Base-by-base conservation (phyloP, 306 rosid species). In the Cicer yamashitae region DNA sequence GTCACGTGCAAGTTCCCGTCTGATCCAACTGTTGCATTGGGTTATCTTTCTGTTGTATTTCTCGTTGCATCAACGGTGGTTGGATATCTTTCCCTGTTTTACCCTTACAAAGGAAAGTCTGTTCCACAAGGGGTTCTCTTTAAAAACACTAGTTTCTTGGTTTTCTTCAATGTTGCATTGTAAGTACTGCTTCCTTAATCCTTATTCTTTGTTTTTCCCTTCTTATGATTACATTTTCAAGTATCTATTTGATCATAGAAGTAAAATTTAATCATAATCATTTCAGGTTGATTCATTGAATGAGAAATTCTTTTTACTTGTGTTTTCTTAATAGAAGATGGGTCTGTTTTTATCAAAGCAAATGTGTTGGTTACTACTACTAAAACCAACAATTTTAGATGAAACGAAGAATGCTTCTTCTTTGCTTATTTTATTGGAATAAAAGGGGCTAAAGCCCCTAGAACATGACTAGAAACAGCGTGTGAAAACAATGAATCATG, bases 161-260 rank as follows among this genome's bases (percentile, higher is more conserved):
- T 61, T 2, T 93, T 93, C 90, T 87, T 89, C 94, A 87, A 81
- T 56, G 77, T 90, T 75, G 88, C 98, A n/a, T 1, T 90, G 98
- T 90, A 79, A 93, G 98, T 81, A 59, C 10, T 17, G 69, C 52
- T 59, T 67, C 60, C 40, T 65, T 47, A 3, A 43, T 70, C 51
- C 17, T 72, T 53, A 3, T 53, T 48, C n/a, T 25, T 72, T 18
- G 7, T 63, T 58, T 15, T 9, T 47, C 30, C 38, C 3, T 67
- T 64, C 8, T 37, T 60, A 6, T 20, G 6, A n/a, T 67, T 37
- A 25, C 6, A n/a, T 47, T 74, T 39, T 64, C 54, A 54, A 8
- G 13, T 73, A 13, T 40, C 56, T 8, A 11, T 14, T 43, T 37
- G 45, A 22, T 10, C 43, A 22, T 22, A 22, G 25, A 22, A 22